phyloP scores from a whole-genome alignment of 257 asterid genomes.

The Salvia hispanica region DNA sequence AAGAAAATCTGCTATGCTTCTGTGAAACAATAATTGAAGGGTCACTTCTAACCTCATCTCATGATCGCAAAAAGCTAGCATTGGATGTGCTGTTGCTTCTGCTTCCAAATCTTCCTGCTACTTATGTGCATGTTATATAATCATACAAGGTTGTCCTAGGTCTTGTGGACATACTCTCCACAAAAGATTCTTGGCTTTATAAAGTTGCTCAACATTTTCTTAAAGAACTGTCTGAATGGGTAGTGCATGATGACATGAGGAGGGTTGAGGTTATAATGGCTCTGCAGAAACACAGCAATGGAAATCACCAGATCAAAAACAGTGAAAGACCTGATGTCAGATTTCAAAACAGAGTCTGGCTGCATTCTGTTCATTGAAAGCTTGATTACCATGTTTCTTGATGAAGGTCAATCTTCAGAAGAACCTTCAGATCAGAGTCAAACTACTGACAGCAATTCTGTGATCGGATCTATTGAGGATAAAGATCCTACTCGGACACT shows the following conservation, averaged over 20 bases:
- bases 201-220: conserved; percentile 82
- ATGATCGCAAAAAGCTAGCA: conserved; percentile 88
- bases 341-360: conserved; percentile 81
- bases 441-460: conserved; percentile 95
- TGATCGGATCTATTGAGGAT: conserved; percentile 76
- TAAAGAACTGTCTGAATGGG: conserved; percentile 80
- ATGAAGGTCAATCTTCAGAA: conserved; percentile 75
- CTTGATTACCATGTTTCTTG: conserved; percentile 73
- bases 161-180: conserved; percentile 85
- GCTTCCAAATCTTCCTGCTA: conserved; percentile 72
- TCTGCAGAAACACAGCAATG: conserved; percentile 84
- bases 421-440: conserved; percentile 99
- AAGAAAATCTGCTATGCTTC: conserved; percentile 63
- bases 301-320: conserved; percentile 80
- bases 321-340: conserved; percentile 76
- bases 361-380: conserved; percentile 68
- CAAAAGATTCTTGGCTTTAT: conserved; percentile 83
- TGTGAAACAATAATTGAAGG: conserved; percentile 81
- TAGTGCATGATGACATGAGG: conserved; percentile 63
- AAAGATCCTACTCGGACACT: conserved; percentile 58
- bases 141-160: too few relatives aligned
- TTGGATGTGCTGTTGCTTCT: conserved; percentile 73
- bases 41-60: conserved; percentile 83
- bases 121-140: conserved; percentile 51
- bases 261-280: conserved; percentile 87